These are phyloP conservation scores for Cutaneotrichosporon sp. DNA, from an alignment of 1,284 basidiomycete genomes.

Conservation along the genomic window DNA sequence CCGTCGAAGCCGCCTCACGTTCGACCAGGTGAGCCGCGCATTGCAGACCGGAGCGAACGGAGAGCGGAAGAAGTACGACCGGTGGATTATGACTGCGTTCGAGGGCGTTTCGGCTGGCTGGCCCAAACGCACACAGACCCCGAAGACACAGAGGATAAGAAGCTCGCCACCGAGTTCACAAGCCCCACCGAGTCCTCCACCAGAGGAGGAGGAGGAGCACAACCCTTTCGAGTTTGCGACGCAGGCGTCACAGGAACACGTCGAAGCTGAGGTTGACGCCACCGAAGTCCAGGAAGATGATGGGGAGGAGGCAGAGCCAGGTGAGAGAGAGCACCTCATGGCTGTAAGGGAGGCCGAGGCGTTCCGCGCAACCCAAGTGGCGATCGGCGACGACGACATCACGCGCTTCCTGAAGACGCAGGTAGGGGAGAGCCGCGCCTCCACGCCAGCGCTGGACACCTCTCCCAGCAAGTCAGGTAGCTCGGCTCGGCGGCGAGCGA, in stretches of 20 bases:
- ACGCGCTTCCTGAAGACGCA: conserved; percentile 36
- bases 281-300: conserved; percentile 40
- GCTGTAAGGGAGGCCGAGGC: conserved; percentile 36
- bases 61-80: conserved; percentile 40
- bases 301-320: conserved; percentile 37
- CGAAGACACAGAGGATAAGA: conserved; percentile 19
- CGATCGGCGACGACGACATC: conserved; percentile 23
- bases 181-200: conserved; percentile 33
- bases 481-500: conserved; percentile 27
- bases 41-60: conserved; percentile 35
- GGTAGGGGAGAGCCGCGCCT: conserved; percentile 21
- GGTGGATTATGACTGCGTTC: conserved; percentile 80
- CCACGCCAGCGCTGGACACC: not conserved
- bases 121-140: conserved; percentile 40
- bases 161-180: conserved; percentile 10
- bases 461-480: conserved; percentile 4
- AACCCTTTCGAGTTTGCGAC: conserved; percentile 47
- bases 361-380: conserved; percentile 43
- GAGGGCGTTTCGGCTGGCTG: conserved; percentile 64
- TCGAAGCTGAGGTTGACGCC: conserved; percentile 46
- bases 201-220: conserved; percentile 28
- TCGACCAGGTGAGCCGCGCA: conserved; percentile 42
- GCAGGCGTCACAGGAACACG: conserved; percentile 40
- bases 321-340: conserved; percentile 32
- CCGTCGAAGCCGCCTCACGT: conserved; percentile 44